phyloP scores from a whole-genome alignment of 2,329 filamentous ascomycete genomes.

The Pleomassaria siparia region DNA sequence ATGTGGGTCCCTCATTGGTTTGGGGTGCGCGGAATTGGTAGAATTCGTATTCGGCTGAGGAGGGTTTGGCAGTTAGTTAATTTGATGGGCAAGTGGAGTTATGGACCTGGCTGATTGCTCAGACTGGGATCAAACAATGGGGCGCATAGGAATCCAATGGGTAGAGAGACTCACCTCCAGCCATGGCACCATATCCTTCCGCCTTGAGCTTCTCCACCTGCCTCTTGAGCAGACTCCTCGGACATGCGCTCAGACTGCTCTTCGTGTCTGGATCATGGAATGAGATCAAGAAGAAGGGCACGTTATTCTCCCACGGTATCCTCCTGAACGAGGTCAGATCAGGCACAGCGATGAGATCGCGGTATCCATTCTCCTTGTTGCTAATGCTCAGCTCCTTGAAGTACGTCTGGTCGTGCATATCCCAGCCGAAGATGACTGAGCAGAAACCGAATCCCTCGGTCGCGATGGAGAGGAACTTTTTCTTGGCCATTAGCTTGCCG shows the following conservation, averaged over 20 bases:
- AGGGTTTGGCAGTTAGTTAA: not conserved
- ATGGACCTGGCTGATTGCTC: slow-evolving; percentile 5
- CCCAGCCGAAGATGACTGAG: slow-evolving; percentile 93
- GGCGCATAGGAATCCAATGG: not conserved
- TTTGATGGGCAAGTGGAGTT: not conserved
- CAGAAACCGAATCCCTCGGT: slow-evolving; percentile 86
- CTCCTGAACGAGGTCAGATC: slow-evolving; percentile 77
- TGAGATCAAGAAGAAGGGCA: slow-evolving; percentile 81
- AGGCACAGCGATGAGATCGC: slow-evolving; percentile 79
- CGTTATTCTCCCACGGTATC: slow-evolving; percentile 87
- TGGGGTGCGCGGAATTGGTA: slow-evolving; percentile 79
- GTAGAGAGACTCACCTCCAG: slow-evolving; percentile 66
- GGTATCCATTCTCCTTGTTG: slow-evolving; percentile 88
- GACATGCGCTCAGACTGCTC: slow-evolving; percentile 73
- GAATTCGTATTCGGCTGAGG: slow-evolving; percentile 87
- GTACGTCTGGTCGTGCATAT: slow-evolving; percentile 94
- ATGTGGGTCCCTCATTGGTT: slow-evolving; percentile 44
- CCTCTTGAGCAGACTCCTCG: slow-evolving; percentile 71
- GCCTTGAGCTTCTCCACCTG: slow-evolving; percentile 67
- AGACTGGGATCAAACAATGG: not conserved
- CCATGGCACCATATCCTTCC: slow-evolving; percentile 79
- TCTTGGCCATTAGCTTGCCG: slow-evolving; percentile 89
- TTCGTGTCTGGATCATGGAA: slow-evolving; percentile 81
- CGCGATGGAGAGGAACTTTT: slow-evolving; percentile 86
- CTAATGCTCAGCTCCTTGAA: slow-evolving; percentile 81